Evolutionary conservation across 306 rosid species (phyloP).

Genomic region (Adenanthera pavonina): DNA sequence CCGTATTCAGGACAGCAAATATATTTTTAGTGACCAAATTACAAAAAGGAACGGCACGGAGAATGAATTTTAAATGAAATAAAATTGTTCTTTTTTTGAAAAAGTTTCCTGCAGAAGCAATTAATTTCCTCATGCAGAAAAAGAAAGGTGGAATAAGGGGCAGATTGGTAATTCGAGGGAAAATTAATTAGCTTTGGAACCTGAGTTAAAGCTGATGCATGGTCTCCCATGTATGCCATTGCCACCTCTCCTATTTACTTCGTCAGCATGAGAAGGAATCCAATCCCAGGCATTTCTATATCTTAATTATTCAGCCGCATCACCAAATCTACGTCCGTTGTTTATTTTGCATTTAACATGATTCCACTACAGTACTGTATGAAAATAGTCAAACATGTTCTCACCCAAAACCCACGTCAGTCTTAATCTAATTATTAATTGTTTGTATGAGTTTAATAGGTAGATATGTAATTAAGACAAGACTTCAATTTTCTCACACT

Average conservation of each 20-base stretch:
- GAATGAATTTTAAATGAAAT: not conserved
- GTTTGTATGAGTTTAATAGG: too few relatives aligned
- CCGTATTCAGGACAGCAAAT: not conserved
- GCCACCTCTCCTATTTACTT: constrained; percentile 48
- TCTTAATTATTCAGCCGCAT: not conserved
- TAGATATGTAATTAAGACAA: not conserved
- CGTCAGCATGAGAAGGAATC: constrained; percentile 35
- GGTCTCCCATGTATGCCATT: not conserved
- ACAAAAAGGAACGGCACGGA: not conserved
- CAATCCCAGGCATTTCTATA: not conserved
- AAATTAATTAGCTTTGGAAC: not conserved
- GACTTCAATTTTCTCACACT: not conserved
- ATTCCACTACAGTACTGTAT: not conserved
- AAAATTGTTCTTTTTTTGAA: not conserved
- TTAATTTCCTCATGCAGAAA: too few relatives aligned
- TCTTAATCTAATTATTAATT: not conserved
- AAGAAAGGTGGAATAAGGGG: not conserved
- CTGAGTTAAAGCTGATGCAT: not conserved
- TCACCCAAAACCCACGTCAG: not conserved
- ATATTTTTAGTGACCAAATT: not conserved
- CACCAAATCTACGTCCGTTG: not conserved
- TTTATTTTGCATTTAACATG: not conserved
- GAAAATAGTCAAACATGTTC: too few relatives aligned
- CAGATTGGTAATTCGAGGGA: not conserved
- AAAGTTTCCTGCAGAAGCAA: not conserved